A percentile compares a stretch with the other conserved stretches of the same genome.
phyloP scores from a whole-genome alignment of 2,329 filamentous ascomycete species.

The Claviceps paspali region DNA sequence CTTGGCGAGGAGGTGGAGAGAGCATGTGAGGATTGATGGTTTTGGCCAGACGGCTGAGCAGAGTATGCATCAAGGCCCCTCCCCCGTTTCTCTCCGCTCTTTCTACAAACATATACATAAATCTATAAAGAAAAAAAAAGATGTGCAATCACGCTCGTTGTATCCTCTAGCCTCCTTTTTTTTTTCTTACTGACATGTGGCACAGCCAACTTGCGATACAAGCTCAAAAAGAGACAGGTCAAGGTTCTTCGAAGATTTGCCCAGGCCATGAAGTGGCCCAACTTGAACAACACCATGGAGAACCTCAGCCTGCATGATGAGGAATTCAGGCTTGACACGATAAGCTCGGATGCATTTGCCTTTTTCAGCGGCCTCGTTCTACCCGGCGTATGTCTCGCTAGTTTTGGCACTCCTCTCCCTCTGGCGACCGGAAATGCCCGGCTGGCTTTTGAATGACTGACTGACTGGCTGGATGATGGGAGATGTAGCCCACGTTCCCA shows the following conservation, averaged over 20 bases:
- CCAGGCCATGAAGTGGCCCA: slow-evolving; percentile 63
- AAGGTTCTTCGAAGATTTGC: slow-evolving; percentile 55
- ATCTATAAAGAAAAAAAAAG: too few relatives aligned
- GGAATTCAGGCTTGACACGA: slow-evolving; percentile 40
- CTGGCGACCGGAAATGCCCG: neutral
- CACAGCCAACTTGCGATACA: slow-evolving; percentile 45
- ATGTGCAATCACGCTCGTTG: too few relatives aligned
- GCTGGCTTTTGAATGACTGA: neutral
- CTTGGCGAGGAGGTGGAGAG: slow-evolving; percentile 57
- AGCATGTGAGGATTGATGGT: slow-evolving; percentile 51
- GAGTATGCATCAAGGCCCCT: slow-evolving; percentile 19
- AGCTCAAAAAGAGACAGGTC: slow-evolving; percentile 50
- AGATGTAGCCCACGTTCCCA: slow-evolving; percentile 40
- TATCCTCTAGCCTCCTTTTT: too few relatives aligned
- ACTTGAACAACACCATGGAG: slow-evolving; percentile 48
- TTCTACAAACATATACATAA: too few relatives aligned
- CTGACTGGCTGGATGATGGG: neutral
- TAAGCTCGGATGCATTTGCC: slow-evolving; percentile 59
- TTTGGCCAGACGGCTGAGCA: slow-evolving; percentile 38
- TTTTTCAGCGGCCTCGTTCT: slow-evolving; percentile 63
- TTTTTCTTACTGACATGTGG: neutral
- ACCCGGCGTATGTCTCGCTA: slow-evolving; percentile 41
- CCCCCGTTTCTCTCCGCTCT: too few relatives aligned
- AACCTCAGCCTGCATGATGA: slow-evolving; percentile 44
- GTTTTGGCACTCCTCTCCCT: neutral